phyloP scores from a whole-genome alignment of 2,329 filamentous ascomycete genomes.

The Aspergillus pseudoviridinutans region DNA sequence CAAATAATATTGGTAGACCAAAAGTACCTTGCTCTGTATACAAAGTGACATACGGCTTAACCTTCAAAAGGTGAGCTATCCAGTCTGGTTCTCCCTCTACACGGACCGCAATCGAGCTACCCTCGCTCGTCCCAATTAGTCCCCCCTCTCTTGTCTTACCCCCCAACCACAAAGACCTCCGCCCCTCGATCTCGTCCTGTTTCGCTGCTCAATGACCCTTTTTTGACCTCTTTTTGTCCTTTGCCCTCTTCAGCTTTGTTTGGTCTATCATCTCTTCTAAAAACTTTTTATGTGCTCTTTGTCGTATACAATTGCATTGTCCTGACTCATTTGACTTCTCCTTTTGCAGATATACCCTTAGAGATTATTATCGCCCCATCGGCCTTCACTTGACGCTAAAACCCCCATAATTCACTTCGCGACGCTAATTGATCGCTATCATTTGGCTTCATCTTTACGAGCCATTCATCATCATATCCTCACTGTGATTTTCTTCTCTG shows the following conservation, averaged over 20 bases:
- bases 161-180: background rate
- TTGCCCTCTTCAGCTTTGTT: background rate
- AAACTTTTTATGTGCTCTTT: background rate
- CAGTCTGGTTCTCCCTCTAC: background rate
- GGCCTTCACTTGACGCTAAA: background rate
- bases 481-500: conserved; percentile 7
- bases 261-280: background rate
- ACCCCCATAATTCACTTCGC: background rate
- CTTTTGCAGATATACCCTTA: background rate
- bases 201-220: background rate
- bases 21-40: background rate
- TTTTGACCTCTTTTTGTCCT: background rate
- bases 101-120: background rate
- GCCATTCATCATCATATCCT: conserved; percentile 6
- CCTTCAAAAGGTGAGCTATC: background rate
- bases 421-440: background rate
- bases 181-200: background rate
- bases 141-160: background rate
- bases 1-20: background rate
- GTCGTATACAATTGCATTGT: background rate
- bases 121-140: background rate
- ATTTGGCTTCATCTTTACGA: background rate
- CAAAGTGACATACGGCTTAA: background rate
- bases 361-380: background rate
- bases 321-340: background rate